Conservation (phyloP, 768 basidiomycete genomes). For the Cantharellus cinnabarinus region DNA sequence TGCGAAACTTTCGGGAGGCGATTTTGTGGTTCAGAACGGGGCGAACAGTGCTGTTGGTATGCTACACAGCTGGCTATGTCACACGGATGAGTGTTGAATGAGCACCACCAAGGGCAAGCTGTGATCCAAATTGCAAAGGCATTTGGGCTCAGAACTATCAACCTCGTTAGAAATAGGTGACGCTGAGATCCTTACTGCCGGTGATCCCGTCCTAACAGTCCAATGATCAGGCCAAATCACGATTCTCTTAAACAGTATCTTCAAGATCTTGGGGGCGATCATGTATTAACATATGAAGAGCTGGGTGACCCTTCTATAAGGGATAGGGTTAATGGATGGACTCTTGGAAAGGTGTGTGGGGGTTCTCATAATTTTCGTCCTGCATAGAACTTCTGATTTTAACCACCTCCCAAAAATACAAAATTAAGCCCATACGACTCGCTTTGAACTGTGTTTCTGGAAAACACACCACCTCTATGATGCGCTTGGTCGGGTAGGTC, state of each 20-base stretch:
- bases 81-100: not conserved
- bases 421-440: slow-evolving; percentile 22
- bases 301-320: slow-evolving; percentile 36
- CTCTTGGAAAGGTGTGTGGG: slow-evolving; percentile 30
- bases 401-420: not conserved
- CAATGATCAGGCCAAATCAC: slow-evolving; percentile 28
- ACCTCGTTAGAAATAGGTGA: slow-evolving; percentile 58
- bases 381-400: not conserved
- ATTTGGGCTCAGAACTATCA: slow-evolving; percentile 53
- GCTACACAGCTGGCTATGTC: not conserved
- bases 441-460: slow-evolving; percentile 47
- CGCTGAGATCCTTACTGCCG: not conserved
- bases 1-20: slow-evolving; percentile 38
- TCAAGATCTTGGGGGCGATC: slow-evolving; percentile 43
- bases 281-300: slow-evolving; percentile 62
- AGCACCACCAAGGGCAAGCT: slow-evolving; percentile 50
- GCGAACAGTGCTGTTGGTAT: slow-evolving; percentile 56
- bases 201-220: not conserved
- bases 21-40: slow-evolving; percentile 75
- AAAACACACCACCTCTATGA: slow-evolving; percentile 45
- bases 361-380: too few species aligned
- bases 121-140: slow-evolving; percentile 71
- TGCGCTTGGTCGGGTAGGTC: slow-evolving; percentile 32
- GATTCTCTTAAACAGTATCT: slow-evolving; percentile 31
- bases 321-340: slow-evolving; percentile 40